Conservation (phyloP, 2,329 filamentous ascomycete species). For the Calonectria pauciramosa region DNA sequence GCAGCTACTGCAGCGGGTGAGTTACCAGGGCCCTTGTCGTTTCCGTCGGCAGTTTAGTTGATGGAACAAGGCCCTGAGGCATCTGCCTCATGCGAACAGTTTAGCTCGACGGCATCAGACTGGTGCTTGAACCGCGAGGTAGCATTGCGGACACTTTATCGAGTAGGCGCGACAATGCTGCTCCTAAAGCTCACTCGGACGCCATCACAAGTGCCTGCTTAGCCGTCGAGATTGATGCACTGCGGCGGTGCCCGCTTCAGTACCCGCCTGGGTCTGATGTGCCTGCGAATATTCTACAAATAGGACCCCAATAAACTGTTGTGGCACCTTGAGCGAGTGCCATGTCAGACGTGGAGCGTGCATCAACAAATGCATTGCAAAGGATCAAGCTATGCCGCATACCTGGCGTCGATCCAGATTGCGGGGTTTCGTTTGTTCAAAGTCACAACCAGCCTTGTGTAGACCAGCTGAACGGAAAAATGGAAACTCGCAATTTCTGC, state of each 20-base stretch:
- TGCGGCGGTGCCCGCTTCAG: background rate
- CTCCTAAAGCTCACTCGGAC: background rate
- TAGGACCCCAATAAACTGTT: background rate
- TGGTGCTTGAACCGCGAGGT: background rate
- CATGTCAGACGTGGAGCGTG: slow-evolving; percentile 10
- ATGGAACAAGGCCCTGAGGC: background rate
- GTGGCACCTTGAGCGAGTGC: slow-evolving; percentile 7
- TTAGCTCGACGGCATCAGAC: background rate
- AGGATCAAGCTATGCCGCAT: slow-evolving; percentile 24
- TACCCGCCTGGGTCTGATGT: background rate
- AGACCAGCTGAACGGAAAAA: background rate
- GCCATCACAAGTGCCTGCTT: background rate
- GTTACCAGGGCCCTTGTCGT: slow-evolving; percentile 12
- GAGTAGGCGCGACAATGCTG: background rate
- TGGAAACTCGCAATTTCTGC: background rate
- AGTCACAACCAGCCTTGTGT: background rate
- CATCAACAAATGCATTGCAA: slow-evolving; percentile 18
- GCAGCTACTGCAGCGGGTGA: slow-evolving; percentile 22
- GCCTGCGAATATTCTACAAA: background rate
- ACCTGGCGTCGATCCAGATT: slow-evolving; percentile 7
- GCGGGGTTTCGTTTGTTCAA: background rate
- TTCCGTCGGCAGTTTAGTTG: slow-evolving; percentile 4
- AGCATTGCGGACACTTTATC: background rate
- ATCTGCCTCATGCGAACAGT: background rate
- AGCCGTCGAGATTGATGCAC: background rate